These are phyloP conservation scores for Viola pubescens DNA, from an alignment of 441 rosid genomes.

Conservation along the genomic window DNA sequence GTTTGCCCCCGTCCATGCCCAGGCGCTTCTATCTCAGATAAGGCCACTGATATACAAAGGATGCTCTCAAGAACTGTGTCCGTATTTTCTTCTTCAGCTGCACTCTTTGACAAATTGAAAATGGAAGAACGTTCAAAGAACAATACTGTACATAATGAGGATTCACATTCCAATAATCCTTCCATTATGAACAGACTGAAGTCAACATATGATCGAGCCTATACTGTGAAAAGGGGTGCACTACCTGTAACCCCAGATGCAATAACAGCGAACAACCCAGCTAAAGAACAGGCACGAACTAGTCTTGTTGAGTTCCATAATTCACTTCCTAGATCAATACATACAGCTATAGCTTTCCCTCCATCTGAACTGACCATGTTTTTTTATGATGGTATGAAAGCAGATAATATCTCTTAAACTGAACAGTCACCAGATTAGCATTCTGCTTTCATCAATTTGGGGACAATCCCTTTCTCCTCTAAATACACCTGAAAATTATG, in stretches of 20 bases:
- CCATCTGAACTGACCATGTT: slow-evolving; percentile 8
- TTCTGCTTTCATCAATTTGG: slow-evolving; percentile 84
- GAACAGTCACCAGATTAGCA: slow-evolving; percentile 83
- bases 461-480: slow-evolving; percentile 81
- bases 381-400: slow-evolving; percentile 15
- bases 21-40: slow-evolving; percentile 32
- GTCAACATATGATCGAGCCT: slow-evolving; percentile 54
- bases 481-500: slow-evolving; percentile 75
- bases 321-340: not conserved
- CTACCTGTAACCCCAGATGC: slow-evolving; percentile 26
- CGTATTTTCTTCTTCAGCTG: slow-evolving; percentile 91
- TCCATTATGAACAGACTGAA: slow-evolving; percentile 52
- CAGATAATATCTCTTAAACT: slow-evolving; percentile 67
- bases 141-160: slow-evolving; percentile 7
- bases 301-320: slow-evolving; percentile 10
- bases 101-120: slow-evolving; percentile 65
- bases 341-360: slow-evolving; percentile 2
- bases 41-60: slow-evolving; percentile 52
- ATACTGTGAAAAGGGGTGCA: slow-evolving; percentile 34
- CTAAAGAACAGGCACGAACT: slow-evolving; percentile 40
- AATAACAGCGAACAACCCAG: slow-evolving; percentile 22
- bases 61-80: slow-evolving; percentile 85
- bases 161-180: slow-evolving; percentile 27
- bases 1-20: slow-evolving; percentile 49
- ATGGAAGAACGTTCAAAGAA: slow-evolving; percentile 30